phyloP scores from a whole-genome alignment of 768 basidiomycete species.

The Mycena olivaceomarginata region DNA sequence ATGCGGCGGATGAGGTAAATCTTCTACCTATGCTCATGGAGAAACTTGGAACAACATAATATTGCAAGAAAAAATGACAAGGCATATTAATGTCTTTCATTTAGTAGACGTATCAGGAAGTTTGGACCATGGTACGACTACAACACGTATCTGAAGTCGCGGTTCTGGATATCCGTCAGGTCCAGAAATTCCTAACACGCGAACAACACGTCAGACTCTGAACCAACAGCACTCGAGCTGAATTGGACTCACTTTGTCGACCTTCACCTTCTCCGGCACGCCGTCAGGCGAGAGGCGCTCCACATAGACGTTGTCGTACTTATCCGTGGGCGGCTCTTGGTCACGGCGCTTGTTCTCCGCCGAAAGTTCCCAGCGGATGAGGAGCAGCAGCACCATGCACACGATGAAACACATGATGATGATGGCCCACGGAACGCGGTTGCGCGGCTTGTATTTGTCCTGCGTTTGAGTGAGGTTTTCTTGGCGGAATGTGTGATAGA shows the following conservation, averaged over 20 bases:
- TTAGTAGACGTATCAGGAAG: background rate
- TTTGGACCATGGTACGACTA: background rate
- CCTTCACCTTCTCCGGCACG: conserved; percentile 2
- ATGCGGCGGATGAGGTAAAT: too few species aligned
- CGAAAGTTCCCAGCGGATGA: conserved; percentile 1
- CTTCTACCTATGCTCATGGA: too few species aligned
- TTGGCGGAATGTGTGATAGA: too few species aligned
- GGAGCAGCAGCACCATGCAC: background rate
- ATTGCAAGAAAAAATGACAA: background rate
- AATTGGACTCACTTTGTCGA: conserved; percentile 10
- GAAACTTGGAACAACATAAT: too few species aligned
- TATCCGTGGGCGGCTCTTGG: background rate
- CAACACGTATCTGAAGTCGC: conserved; percentile 14
- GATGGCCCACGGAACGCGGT: background rate
- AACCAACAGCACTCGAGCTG: background rate
- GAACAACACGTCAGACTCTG: background rate
- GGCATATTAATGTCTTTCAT: background rate
- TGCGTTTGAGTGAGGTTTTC: background rate
- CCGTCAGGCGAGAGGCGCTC: background rate
- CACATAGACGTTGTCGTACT: background rate
- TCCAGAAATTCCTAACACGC: conserved; percentile 3
- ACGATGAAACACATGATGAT: too few species aligned
- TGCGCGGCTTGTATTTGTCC: background rate
- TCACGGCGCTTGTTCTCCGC: conserved; percentile 12
- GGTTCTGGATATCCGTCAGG: conserved; percentile 18